A percentile compares a stretch with the other conserved stretches of the same genome.
These are phyloP conservation scores for Aspergillus fumigatiaffinis DNA, from an alignment of 2,329 filamentous ascomycete genomes.

Conservation along the genomic window DNA sequence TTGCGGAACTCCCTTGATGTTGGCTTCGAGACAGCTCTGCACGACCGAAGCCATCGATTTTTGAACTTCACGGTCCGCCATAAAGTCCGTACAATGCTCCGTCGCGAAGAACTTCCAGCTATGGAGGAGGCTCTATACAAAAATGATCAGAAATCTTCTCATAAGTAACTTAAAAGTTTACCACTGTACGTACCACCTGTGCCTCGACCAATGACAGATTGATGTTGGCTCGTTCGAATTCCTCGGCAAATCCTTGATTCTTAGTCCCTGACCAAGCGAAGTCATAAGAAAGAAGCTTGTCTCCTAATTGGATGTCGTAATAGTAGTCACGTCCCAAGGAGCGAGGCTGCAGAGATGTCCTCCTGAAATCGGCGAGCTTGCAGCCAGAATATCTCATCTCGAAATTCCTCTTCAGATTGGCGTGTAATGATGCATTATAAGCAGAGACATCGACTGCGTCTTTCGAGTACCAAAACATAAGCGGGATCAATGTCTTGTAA, in stretches of 20 bases:
- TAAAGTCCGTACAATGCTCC: constrained; percentile 68
- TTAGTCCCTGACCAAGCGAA: constrained; percentile 67
- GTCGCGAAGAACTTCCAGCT: constrained; percentile 86
- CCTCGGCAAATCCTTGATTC: constrained; percentile 71
- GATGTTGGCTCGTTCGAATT: constrained; percentile 81
- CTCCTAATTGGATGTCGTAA: constrained; percentile 74
- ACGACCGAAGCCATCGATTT: constrained; percentile 71
- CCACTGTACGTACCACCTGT: constrained; percentile 63
- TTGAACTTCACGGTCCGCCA: constrained; percentile 54
- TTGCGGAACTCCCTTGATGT: constrained; percentile 66
- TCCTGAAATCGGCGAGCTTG: constrained; percentile 73
- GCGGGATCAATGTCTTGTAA: constrained; percentile 66
- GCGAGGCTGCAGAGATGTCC: constrained; percentile 62
- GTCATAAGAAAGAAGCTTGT: constrained; percentile 72
- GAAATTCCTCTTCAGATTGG: constrained; percentile 81
- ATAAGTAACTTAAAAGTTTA: not conserved
- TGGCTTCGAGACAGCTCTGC: constrained; percentile 72
- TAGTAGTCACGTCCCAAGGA: constrained; percentile 74
- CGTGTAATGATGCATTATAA: constrained; percentile 84
- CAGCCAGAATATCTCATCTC: constrained; percentile 70
- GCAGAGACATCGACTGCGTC: constrained; percentile 73
- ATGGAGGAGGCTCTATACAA: constrained; percentile 66
- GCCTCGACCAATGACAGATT: constrained; percentile 91
- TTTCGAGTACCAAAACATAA: constrained; percentile 74
- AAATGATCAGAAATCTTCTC: constrained; percentile 21